Percentiles rank a stretch among this genome's conserved stretches.
Conservation (phyloP, 2,329 filamentous ascomycete genomes). For the Myriangium duriaei region DNA sequence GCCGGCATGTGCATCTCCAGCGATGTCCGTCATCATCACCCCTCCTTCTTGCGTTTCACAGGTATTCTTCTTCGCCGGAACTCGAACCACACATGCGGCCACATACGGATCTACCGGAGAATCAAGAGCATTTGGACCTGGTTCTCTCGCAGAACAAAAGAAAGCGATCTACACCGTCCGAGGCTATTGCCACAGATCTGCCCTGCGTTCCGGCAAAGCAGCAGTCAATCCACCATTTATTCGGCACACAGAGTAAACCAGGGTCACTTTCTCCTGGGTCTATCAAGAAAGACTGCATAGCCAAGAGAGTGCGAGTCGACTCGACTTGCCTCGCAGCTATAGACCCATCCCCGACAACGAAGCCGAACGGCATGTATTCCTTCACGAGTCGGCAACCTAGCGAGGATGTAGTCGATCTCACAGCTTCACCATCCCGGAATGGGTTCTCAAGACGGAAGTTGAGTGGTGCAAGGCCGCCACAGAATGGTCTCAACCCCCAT, state of each 20-base stretch:
- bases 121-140: slow-evolving; percentile 14
- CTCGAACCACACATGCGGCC: neutral
- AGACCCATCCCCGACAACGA: slow-evolving; percentile 13
- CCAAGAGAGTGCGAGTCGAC: slow-evolving; percentile 30
- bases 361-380: slow-evolving; percentile 36
- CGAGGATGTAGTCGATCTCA: slow-evolving; percentile 30
- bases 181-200: slow-evolving; percentile 5
- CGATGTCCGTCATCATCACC: neutral
- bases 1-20: neutral
- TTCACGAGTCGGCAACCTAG: slow-evolving; percentile 29
- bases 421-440: slow-evolving; percentile 24
- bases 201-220: slow-evolving; percentile 20
- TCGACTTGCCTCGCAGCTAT: slow-evolving; percentile 14
- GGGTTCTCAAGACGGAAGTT: slow-evolving; percentile 21
- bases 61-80: no score
- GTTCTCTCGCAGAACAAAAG: slow-evolving; percentile 3
- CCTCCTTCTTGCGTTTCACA: no score
- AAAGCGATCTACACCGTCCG: slow-evolving; percentile 4
- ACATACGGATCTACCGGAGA: slow-evolving; percentile 9
- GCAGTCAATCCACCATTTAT: slow-evolving; percentile 33
- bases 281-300: slow-evolving; percentile 19
- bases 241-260: slow-evolving; percentile 25
- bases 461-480: slow-evolving; percentile 20
- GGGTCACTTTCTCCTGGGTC: slow-evolving; percentile 14
- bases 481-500: slow-evolving; percentile 56